These are phyloP conservation scores for Aspergillus sclerotiicarbonarius DNA, from an alignment of 495 filamentous ascomycete genomes.

Conservation along the genomic window DNA sequence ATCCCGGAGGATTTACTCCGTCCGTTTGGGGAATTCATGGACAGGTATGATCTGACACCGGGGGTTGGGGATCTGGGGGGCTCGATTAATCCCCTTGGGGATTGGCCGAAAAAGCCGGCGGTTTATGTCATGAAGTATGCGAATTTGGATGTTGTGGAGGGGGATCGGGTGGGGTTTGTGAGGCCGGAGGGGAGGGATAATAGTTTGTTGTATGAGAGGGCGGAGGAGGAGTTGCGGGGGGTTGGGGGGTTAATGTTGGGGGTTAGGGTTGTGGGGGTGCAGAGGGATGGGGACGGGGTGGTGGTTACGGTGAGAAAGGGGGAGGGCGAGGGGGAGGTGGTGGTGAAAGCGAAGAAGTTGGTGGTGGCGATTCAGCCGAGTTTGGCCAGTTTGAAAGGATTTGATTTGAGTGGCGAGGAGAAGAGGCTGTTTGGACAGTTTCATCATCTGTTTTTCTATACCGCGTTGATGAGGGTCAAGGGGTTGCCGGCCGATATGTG, in stretches of 20 bases:
- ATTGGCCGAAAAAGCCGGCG: neutral
- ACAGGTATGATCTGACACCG: neutral
- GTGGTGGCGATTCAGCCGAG: slow-evolving; percentile 37
- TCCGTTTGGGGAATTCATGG: neutral
- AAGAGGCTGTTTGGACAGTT: slow-evolving; percentile 39
- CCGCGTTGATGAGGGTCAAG: slow-evolving; percentile 8
- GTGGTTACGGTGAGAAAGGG: neutral
- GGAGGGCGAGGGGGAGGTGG: neutral
- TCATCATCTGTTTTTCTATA: slow-evolving; percentile 18
- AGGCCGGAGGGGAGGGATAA: neutral
- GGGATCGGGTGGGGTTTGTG: neutral
- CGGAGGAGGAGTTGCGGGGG: neutral
- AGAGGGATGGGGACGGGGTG: neutral
- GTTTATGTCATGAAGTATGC: neutral
- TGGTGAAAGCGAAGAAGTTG: slow-evolving; percentile 41
- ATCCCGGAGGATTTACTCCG: neutral
- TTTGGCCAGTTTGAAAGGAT: slow-evolving; percentile 28
- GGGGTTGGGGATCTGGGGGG: neutral
- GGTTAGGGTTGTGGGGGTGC: neutral
- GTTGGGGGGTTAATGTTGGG: neutral
- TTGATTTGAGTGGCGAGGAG: slow-evolving; percentile 38
- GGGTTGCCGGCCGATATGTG: slow-evolving; percentile 15
- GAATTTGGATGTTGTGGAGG: neutral
- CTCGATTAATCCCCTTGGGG: neutral
- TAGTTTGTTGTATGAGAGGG: neutral